Evolutionary conservation across 2,329 filamentous ascomycete genomes (phyloP).

Genomic region (Fusarium citri): DNA sequence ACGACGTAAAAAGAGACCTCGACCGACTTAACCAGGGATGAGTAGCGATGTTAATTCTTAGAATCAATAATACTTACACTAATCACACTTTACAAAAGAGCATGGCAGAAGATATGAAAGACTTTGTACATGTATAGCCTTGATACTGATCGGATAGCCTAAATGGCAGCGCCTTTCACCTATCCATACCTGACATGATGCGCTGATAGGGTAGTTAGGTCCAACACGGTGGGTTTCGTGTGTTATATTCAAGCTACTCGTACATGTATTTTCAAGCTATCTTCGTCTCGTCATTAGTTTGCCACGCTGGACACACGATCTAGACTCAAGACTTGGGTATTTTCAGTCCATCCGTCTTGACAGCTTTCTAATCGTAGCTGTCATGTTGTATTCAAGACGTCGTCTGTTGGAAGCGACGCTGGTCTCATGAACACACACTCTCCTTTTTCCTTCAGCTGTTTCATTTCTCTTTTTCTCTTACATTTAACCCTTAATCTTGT

Average conservation of each 20-base stretch:
- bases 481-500: slow-evolving; percentile 78
- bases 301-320: slow-evolving; percentile 19
- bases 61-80: background rate
- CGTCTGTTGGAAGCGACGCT: background rate
- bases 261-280: slow-evolving; percentile 40
- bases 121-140: background rate
- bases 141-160: background rate
- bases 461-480: background rate
- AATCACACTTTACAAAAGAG: background rate
- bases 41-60: slow-evolving; percentile 11
- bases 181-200: slow-evolving; percentile 2
- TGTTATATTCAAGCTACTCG: slow-evolving; percentile 38
- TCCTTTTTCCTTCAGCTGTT: background rate
- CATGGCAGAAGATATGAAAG: background rate
- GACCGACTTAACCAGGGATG: slow-evolving; percentile 49
- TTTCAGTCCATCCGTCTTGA: slow-evolving; percentile 36
- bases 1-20: slow-evolving; percentile 63
- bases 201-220: background rate
- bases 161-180: background rate
- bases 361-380: slow-evolving; percentile 35
- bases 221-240: slow-evolving; percentile 8
- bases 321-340: slow-evolving; percentile 43
- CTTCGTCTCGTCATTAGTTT: slow-evolving; percentile 38
- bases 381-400: slow-evolving; percentile 24
- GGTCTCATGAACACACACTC: background rate